Evolutionary conservation across 768 basidiomycete genomes (phyloP), one percentile per base, ranked within the genome.

Genomic region (Macrolepiota albuminosa): DNA sequence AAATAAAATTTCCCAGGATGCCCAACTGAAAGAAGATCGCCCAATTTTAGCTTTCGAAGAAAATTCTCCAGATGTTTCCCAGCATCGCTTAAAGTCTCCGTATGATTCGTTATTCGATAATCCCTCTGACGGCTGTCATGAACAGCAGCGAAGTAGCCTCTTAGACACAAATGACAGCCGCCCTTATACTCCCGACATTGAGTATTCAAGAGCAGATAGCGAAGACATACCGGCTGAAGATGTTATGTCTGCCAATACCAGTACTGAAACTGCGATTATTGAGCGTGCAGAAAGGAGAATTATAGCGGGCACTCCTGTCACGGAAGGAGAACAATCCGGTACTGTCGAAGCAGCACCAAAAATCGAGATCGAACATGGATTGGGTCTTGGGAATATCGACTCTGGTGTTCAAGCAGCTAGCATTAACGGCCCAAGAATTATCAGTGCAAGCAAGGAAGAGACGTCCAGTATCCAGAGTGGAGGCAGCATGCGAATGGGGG

Each of bases 201-300:
- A 36, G 8, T 21, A 10, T 18, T 39, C 39, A 2, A 29, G 48
- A 11, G n/a, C 40, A 48, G 5, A 26, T 37, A 57, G 52, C 26
- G 69, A 67, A 16, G 64, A 62, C 39, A 31, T 53, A 39, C 29
- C 14, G 6, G 54, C 60, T 24, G 76, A 79, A 62, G 78, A 75
- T n/a, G 68, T 69, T 36, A 65, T 73, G 56, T 80, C 80, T 21
- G 69, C 76, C 26, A 75, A 76, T 49, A 72, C 76, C 51, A 79
- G 81, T 63, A 76, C 77, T 6, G 82, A 84, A 64, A 76, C 76
- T 31, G 84, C 82, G 9, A 77, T 77, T 6, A 77, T 84, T 48
- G 72, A 80, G 60, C 77, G 68, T 2, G 84, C 73, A 3, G 79
- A 83, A 67, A 81, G 78, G 64, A 69, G 68, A 24, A 73, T 58